Evolutionary conservation across 2,329 filamentous ascomycete species (phyloP).

Genomic region (Teratosphaeria gauchensis): DNA sequence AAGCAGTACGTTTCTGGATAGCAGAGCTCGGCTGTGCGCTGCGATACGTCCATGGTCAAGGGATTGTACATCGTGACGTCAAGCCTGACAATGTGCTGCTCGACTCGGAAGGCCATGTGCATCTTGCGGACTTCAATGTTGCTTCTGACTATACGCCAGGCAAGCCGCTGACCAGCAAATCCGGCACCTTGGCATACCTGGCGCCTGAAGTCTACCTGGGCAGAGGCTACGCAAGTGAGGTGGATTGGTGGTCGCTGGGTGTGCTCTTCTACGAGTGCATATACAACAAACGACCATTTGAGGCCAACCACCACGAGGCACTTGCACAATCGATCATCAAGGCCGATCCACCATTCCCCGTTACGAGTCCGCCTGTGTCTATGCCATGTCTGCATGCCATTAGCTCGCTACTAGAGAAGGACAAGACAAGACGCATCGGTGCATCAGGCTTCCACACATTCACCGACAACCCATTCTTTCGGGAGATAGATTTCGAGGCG

Average conservation of each 20-base stretch:
- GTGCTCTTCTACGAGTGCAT: conserved; percentile 99
- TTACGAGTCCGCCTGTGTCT: conserved; percentile 83
- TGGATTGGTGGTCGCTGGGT: conserved; percentile 97
- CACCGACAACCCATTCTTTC: conserved; percentile 81
- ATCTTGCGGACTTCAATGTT: conserved; percentile 97
- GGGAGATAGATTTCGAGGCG: conserved; percentile 69
- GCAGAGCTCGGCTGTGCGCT: conserved; percentile 86
- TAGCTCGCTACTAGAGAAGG: conserved; percentile 68
- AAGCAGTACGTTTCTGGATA: conserved; percentile 95
- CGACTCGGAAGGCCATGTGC: conserved; percentile 84
- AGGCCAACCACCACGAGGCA: conserved; percentile 74
- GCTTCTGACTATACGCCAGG: conserved; percentile 83
- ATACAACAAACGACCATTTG: conserved; percentile 96
- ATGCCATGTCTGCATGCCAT: conserved; percentile 85
- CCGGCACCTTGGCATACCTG: conserved; percentile 88
- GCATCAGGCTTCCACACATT: conserved; percentile 73
- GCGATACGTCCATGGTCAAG: conserved; percentile 73
- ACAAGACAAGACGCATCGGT: conserved; percentile 75
- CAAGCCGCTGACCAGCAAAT: conserved; percentile 84
- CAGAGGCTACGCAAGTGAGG: conserved; percentile 77
- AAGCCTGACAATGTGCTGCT: conserved; percentile 88
- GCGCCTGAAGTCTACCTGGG: conserved; percentile 92
- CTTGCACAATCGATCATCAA: conserved; percentile 72
- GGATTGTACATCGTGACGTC: conserved; percentile 82
- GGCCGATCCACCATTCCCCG: conserved; percentile 76